These are phyloP conservation scores for Aspergillus sp. DNA, from an alignment of 2,329 filamentous ascomycete genomes.

Conservation along the genomic window DNA sequence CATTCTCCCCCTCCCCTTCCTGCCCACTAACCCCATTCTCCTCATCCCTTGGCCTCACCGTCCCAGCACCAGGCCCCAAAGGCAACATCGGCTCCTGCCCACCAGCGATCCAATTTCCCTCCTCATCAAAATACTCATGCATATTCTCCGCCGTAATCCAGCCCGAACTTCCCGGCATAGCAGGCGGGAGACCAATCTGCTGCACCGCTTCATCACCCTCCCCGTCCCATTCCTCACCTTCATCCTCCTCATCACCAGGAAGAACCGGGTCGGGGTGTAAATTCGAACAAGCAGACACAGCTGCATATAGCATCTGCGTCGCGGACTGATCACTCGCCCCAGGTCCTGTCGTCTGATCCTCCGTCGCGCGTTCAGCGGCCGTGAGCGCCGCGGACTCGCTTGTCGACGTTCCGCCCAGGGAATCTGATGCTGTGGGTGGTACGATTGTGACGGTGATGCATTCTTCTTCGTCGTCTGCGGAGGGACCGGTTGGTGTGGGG, in stretches of 20 bases:
- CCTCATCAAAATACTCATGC: slow-evolving; percentile 70
- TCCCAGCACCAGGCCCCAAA: slow-evolving; percentile 56
- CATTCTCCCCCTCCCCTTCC: slow-evolving; percentile 29
- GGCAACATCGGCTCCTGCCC: slow-evolving; percentile 33
- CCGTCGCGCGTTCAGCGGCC: slow-evolving; percentile 12
- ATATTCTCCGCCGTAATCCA: slow-evolving; percentile 84
- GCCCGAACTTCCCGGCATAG: slow-evolving; percentile 43
- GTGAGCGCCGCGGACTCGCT: slow-evolving; percentile 2
- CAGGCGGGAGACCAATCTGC: slow-evolving; percentile 38
- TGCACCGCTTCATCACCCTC: slow-evolving; percentile 26
- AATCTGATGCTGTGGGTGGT: slow-evolving; percentile 21
- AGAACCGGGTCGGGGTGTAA: slow-evolving; percentile 41
- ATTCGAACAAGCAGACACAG: slow-evolving; percentile 43
- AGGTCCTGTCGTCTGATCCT: slow-evolving; percentile 17
- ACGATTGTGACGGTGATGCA: slow-evolving; percentile 40
- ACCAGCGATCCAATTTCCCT: slow-evolving; percentile 68
- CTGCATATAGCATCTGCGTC: slow-evolving; percentile 37
- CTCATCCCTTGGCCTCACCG: slow-evolving; percentile 55
- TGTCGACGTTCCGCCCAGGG: too few relatives aligned
- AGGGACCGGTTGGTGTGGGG: slow-evolving; percentile 18
- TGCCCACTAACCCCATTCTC: slow-evolving; percentile 43
- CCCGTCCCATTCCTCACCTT: slow-evolving; percentile 25
- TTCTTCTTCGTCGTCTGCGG: slow-evolving; percentile 38
- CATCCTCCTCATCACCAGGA: slow-evolving; percentile 22
- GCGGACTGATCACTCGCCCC: slow-evolving; percentile 23